phyloP scores from a whole-genome alignment of 129 eudicot species.

The Arctium minus region DNA sequence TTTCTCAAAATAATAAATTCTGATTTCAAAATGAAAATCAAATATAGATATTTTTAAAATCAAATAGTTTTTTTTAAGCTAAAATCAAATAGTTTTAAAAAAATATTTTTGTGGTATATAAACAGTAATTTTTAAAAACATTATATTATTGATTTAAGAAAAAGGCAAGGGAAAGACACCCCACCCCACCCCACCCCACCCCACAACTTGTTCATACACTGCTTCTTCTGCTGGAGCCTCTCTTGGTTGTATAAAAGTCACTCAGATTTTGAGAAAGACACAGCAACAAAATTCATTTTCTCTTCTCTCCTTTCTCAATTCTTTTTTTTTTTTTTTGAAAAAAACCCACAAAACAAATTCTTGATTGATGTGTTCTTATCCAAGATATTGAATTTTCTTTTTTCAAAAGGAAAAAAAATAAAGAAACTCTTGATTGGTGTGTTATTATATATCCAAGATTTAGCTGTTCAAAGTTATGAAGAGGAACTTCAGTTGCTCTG shows the following conservation, averaged over 20 bases:
- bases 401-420: neutral
- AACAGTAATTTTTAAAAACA: neutral
- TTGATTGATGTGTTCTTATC: constrained; percentile 24
- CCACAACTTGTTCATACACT: constrained; percentile 38
- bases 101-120: neutral
- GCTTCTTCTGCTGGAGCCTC: constrained; percentile 23
- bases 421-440: constrained; percentile 16
- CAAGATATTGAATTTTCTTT: neutral
- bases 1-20: neutral
- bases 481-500: constrained; percentile 38
- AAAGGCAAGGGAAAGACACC: constrained; percentile 35
- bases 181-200: constrained; percentile 37
- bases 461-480: constrained; percentile 23
- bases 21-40: neutral
- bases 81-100: neutral
- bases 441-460: constrained; percentile 4
- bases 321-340: neutral
- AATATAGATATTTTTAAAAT: neutral
- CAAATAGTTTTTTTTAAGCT: neutral
- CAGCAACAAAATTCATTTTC: constrained; percentile 15
- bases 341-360: constrained; percentile 13
- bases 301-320: constrained; percentile 5
- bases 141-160: constrained; percentile 14
- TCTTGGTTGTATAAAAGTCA: constrained; percentile 31
- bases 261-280: constrained; percentile 22